Evolutionary conservation across 192 early-diverging fungal genomes (phyloP), one percentile per base, ranked within the genome.

Genomic region (Tieghemiomyces parasiticus): DNA sequence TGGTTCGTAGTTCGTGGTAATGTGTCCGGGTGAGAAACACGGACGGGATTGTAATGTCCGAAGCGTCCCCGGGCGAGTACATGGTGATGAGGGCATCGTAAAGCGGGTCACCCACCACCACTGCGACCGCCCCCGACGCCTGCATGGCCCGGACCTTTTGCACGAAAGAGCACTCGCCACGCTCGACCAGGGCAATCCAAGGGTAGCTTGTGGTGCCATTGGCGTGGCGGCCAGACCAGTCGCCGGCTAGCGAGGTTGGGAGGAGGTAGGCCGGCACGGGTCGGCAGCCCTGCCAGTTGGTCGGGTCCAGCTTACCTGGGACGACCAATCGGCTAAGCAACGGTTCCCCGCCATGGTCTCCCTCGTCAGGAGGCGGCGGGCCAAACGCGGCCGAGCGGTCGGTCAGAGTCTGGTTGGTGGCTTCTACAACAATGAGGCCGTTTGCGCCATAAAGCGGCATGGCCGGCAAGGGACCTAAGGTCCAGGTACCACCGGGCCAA

Each of bases 141-240:
- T 97, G 91, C 91, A 95, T 92, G 32, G 83, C 80, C 38, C 90
- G 75, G 12, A 97, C 84, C 69, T 97, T 97, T 8, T 89, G 84
- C 35, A 87, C 76, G 63, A 97, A 97, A 0, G 84, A 74, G 66
- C 95, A 97, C 24, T 77, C 74, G 48, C 93, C 95, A 52, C 95
- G 81, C 60, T 87, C 80, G 2, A 95, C 84, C 1, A 97, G 72
- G 12, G 88, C 85, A n/a, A 92, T 81, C 86, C 85, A 93, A n/a
- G n/a, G n/a, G n/a, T n/a, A n/a, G n/a, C n/a, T n/a, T n/a, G n/a
- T n/a, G n/a, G n/a, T n/a, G n/a, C n/a, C n/a, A n/a, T n/a, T n/a
- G n/a, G n/a, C n/a, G n/a, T n/a, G n/a, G n/a, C n/a, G n/a, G n/a
- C n/a, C n/a, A 65, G 77, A 66, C 34, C 65, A 60, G 29, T 66